Conservation (phyloP, 2,329 filamentous ascomycete species). For the Colletotrichum phormii region DNA sequence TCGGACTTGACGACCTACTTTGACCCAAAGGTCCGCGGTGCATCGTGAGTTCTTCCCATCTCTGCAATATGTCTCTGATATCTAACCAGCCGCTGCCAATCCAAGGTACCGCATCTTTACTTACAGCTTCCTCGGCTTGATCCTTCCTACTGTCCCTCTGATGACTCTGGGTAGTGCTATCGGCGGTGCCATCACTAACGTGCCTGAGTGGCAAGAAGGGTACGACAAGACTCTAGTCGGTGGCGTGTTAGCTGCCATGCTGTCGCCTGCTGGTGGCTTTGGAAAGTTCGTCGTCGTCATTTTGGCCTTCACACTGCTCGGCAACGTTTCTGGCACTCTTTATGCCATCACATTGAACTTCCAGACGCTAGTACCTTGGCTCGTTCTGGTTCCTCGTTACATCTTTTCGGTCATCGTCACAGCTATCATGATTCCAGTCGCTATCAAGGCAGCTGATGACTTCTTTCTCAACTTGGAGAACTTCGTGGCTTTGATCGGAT, state of each 20-base stretch:
- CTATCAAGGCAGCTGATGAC: conserved; percentile 64
- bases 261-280: conserved; percentile 67
- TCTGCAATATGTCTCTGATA: background rate
- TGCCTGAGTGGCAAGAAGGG: conserved; percentile 64
- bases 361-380: conserved; percentile 69
- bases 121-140: conserved; percentile 68
- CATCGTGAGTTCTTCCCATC: conserved; percentile 51
- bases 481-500: conserved; percentile 67
- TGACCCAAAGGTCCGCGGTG: conserved; percentile 58
- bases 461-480: conserved; percentile 70
- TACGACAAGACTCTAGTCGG: conserved; percentile 66
- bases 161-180: conserved; percentile 76
- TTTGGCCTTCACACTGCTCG: conserved; percentile 67
- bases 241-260: conserved; percentile 70
- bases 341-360: conserved; percentile 75
- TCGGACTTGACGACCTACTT: conserved; percentile 73
- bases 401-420: conserved; percentile 69
- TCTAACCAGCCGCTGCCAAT: background rate
- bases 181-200: conserved; percentile 66
- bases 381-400: conserved; percentile 67
- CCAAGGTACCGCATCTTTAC: conserved; percentile 57
- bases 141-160: conserved; percentile 66
- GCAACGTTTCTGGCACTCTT: conserved; percentile 69
- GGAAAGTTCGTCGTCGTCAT: conserved; percentile 72
- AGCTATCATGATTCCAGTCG: conserved; percentile 69